Conservation (phyloP, 495 filamentous ascomycete genomes). For the Neurospora sp. region DNA sequence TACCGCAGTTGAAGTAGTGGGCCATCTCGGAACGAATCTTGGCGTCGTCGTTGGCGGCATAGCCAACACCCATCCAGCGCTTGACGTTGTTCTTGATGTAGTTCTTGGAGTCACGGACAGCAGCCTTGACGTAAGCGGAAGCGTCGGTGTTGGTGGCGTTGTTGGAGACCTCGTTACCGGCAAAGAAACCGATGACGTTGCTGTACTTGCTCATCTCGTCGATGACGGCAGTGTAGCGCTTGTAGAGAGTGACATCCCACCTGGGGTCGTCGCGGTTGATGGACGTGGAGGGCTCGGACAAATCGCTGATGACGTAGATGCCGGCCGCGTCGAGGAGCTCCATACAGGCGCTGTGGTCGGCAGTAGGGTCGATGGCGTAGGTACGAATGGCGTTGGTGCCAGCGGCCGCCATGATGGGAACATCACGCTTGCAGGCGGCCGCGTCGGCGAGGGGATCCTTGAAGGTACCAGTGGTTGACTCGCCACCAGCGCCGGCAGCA, state of each 20-base stretch:
- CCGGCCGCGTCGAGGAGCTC: constrained; percentile 67
- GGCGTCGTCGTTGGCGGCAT: constrained; percentile 85
- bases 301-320: constrained; percentile 89
- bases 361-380: constrained; percentile 76
- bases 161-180: constrained; percentile 95
- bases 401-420: constrained; percentile 67
- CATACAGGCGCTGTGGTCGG: constrained; percentile 82
- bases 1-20: constrained; percentile 86
- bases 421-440: constrained; percentile 63
- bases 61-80: constrained; percentile 78
- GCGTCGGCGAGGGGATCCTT: constrained; percentile 63
- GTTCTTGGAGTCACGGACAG: constrained; percentile 85
- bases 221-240: constrained; percentile 73
- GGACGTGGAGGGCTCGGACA: constrained; percentile 67
- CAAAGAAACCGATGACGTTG: constrained; percentile 92
- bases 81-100: constrained; percentile 77
- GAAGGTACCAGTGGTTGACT: constrained; percentile 32
- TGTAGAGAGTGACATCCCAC: constrained; percentile 69
- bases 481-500: constrained; percentile 29
- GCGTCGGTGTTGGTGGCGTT: constrained; percentile 68
- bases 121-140: constrained; percentile 90
- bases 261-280: constrained; percentile 70
- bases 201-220: constrained; percentile 68
- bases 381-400: constrained; percentile 86
- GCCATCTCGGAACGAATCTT: constrained; percentile 69